Evolutionary conservation across 345 rosid species (phyloP).

Genomic region (Mangifera indica): DNA sequence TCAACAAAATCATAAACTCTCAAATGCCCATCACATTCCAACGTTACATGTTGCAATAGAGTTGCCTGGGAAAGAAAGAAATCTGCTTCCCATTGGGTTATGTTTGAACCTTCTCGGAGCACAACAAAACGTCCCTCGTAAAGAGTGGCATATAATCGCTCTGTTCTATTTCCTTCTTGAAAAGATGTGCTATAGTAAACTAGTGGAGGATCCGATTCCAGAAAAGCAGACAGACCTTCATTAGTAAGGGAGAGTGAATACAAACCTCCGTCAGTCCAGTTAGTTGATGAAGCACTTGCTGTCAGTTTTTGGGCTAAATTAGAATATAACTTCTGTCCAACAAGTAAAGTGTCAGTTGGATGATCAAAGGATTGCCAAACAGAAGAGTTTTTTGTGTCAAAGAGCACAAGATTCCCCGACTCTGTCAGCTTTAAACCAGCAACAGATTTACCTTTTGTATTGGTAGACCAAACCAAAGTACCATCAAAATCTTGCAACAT

Average conservation of each 20-base stretch:
- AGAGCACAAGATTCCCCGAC: background rate
- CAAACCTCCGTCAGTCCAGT: background rate
- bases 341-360: conserved; percentile 12
- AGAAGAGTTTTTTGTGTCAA: background rate
- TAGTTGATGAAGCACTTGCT: background rate
- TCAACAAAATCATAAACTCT: too few species aligned
- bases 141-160: background rate
- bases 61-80: too few species aligned
- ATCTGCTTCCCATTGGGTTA: too few species aligned
- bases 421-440: conserved; percentile 7
- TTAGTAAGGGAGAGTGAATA: background rate
- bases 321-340: background rate
- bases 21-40: background rate
- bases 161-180: background rate
- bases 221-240: background rate
- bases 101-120: too few species aligned
- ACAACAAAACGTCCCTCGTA: too few species aligned
- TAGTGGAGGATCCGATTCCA: background rate
- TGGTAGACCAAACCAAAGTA: conserved; percentile 15
- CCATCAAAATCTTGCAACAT: background rate
- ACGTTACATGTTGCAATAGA: too few species aligned
- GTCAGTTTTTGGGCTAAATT: background rate
- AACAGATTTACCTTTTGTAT: conserved; percentile 13
- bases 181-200: background rate
- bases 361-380: conserved; percentile 25